Percentiles rank a stretch among this genome's conserved stretches.
Evolutionary conservation across 2,329 filamentous ascomycete species (phyloP).

Genomic region (Penicillium sp.): DNA sequence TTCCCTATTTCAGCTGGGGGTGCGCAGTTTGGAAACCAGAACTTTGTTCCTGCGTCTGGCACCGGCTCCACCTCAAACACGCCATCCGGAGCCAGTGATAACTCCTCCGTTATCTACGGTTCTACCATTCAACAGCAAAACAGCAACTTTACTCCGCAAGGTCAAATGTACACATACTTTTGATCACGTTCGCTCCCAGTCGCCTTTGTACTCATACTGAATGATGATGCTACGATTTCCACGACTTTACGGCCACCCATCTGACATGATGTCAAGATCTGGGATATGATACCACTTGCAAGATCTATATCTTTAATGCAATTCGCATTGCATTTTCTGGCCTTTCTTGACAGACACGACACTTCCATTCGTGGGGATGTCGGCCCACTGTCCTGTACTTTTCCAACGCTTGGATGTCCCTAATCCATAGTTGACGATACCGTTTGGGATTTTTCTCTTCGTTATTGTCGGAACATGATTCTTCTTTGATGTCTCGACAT

Average conservation of each 20-base stretch:
- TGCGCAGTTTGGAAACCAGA: conserved; percentile 34
- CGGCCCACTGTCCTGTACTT: conserved; percentile 29
- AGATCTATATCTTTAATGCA: conserved; percentile 30
- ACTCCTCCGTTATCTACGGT: conserved; percentile 35
- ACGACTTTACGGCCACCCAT: conserved; percentile 33
- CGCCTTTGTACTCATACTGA: conserved; percentile 44
- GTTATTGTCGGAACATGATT: conserved; percentile 7
- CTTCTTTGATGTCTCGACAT: conserved; percentile 16
- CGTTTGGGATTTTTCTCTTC: conserved; percentile 13
- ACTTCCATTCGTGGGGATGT: conserved; percentile 22
- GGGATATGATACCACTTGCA: conserved; percentile 32
- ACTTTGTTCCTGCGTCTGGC: conserved; percentile 29
- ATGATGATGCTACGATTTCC: conserved; percentile 45
- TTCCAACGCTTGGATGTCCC: conserved; percentile 24
- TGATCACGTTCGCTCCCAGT: conserved; percentile 29
- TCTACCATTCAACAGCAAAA: conserved; percentile 36
- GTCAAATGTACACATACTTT: conserved; percentile 40
- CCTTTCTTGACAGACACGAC: conserved; percentile 26
- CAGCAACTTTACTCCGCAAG: conserved; percentile 33
- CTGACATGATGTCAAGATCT: conserved; percentile 31
- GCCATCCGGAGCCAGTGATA: conserved; percentile 35
- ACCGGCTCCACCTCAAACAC: conserved; percentile 31
- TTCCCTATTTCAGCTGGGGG: conserved; percentile 29
- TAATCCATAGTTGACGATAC: conserved; percentile 20
- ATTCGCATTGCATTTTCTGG: conserved; percentile 26